Evolutionary conservation across 2,329 filamentous ascomycete genomes (phyloP), one percentile per base, ranked within the genome.

Genomic region (Daldinia eschscholtzii): DNA sequence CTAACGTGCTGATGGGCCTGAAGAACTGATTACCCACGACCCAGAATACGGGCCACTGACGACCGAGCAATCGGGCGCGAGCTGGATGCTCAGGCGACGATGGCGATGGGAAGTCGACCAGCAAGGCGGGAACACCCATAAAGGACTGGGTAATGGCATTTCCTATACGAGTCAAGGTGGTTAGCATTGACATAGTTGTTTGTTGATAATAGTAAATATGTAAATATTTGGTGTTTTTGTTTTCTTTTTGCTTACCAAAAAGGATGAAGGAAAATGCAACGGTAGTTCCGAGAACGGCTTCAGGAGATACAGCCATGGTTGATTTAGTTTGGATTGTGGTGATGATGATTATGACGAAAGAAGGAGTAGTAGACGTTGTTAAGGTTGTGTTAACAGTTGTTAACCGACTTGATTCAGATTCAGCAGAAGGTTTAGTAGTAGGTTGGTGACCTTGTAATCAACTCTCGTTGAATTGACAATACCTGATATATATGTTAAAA

Each of bases 111-210:
- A 84, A 84, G 70, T 83, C 80, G 67, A 83, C 80, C 13, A 86
- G 78, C 41, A 85, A 77, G 3, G 82, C 83, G 5, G 84, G 83
- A 41, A 85, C 80, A 15, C 82, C 83, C 83, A 85, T 85, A 77
- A 81, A 85, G 15, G 83, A 85, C 75, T 85, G 83, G 26, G 84
- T 86, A 62, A 86, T 82, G 12, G 83, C 84, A 77, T 86, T 86
- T 62, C 84, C 84, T 85, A 35, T 20, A 67, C 20, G 35, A 13
- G 18, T 23, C n/a, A 12, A 30, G 4, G 41, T 20, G 59, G 57
- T 61, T 39, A 66, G 61, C 26, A 57, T 26, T 57, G 10, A 48
- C 59, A 7, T n/a, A 6, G 5, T 39, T 6, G n/a, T 42, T 2
- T 26, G 10, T 35, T 35, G 33, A 9, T 35, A 10, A 9, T 9